Base-by-base conservation (phyloP, 108 stramenopile genomes). In the Cyclotella choctawhatcheeana region DNA sequence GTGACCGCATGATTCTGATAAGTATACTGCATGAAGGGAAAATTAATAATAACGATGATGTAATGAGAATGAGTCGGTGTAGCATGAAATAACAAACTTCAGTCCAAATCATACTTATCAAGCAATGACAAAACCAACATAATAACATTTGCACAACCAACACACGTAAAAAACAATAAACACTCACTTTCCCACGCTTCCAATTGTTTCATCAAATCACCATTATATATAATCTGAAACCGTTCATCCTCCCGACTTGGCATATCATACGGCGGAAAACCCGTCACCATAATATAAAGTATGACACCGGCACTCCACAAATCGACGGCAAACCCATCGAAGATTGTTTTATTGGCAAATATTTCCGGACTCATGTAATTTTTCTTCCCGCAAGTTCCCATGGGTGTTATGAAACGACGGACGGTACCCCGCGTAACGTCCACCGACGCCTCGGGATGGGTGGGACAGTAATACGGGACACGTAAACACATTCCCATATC, bases 361-460 rank as follows among this genome's bases (percentile, higher is more conserved):
- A 98, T 86, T 69, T 97, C 96, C 0, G 97, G 97, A 22, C 93
- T 89, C 95, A 98, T 97, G 73, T 98, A 98, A 60, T 97, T 97
- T 40, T 82, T 91, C 74, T 98, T 98, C 14, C 97, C 97, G 85
- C 96, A 97, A 17, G 85, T 86, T 29, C 94, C 93, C 73, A 89
- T 90, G 20, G 90, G 90, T 54, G 72, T 84, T 34, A 97, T 88
- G 26, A 95, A 74, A 34, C 91, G 55, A 22, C 93, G 82, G 18
- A 60, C 83, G 24, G 62, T 81, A 24, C 92, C 89, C 67, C 69
- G 24, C 2, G 67, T 82, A 16, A 87, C 93, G 63, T 86, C 90
- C 20, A 76, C 82, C 21, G 85, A 64, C 17, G 37, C 53, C 44
- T 76, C 80, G 17, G 74, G 70, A 45, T 58, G 48, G 30, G 37